Percentiles rank a stretch among this genome's conserved stretches.
These are phyloP conservation scores for Starmera caribaea DNA, from an alignment of 805 yeast genomes.

Conservation along the genomic window DNA sequence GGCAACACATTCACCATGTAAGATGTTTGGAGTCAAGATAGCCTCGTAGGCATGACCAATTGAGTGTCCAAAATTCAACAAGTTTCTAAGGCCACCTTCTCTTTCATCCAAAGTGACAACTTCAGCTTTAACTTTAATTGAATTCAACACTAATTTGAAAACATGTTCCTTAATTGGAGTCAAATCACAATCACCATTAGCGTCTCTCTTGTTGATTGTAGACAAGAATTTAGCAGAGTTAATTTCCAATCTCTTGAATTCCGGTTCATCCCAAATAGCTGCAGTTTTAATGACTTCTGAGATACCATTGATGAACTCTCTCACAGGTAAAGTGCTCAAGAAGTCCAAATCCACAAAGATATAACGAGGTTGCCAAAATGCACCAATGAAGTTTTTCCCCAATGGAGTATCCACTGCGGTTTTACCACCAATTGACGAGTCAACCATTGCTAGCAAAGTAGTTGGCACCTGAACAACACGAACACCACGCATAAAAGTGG, in stretches of 20 bases:
- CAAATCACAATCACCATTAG: constrained; percentile 49
- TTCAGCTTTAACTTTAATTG: constrained; percentile 84
- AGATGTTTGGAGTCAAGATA: constrained; percentile 88
- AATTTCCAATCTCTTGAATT: constrained; percentile 75
- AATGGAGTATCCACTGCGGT: constrained; percentile 96
- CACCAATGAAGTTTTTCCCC: constrained; percentile 94
- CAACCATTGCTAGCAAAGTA: constrained; percentile 91
- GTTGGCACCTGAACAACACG: constrained; percentile 92
- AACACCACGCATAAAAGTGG: constrained; percentile 98
- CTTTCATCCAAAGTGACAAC: constrained; percentile 93
- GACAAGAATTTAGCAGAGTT: constrained; percentile 62
- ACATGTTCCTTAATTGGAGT: constrained; percentile 63
- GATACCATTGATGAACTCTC: constrained; percentile 97
- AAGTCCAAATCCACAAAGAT: constrained; percentile 84
- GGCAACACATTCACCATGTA: constrained; percentile 99
- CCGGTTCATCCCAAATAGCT: constrained; percentile 91
- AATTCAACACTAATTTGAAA: constrained; percentile 70
- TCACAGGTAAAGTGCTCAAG: constrained; percentile 77
- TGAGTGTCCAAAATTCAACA: constrained; percentile 91
- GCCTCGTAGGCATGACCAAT: constrained; percentile 99
- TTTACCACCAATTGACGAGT: constrained; percentile 96
- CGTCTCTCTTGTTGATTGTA: constrained; percentile 45
- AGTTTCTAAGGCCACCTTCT: constrained; percentile 87
- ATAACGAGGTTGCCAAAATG: constrained; percentile 92
- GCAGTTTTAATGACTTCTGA: constrained; percentile 98